A percentile compares a stretch with the other conserved stretches of the same genome.
Evolutionary conservation across 768 basidiomycete species (phyloP).

Genomic region (Panus rudis): DNA sequence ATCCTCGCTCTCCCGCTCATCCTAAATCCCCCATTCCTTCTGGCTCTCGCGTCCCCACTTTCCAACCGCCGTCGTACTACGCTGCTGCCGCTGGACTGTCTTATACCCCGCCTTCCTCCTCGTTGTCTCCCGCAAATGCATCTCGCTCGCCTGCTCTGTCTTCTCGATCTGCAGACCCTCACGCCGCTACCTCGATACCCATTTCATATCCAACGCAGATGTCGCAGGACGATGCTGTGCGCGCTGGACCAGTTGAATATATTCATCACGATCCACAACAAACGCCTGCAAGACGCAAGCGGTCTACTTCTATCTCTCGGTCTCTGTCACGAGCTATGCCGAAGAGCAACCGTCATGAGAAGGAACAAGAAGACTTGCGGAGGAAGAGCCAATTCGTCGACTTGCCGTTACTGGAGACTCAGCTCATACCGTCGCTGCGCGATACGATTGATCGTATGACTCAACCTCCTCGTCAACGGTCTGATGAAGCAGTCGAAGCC

Average conservation of each 20-base stretch:
- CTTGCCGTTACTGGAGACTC: constrained; percentile 54
- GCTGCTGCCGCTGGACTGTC: constrained; percentile 27
- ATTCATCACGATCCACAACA: no score
- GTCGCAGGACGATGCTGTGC: no score
- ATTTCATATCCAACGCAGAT: no score
- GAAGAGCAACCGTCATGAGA: constrained; percentile 6
- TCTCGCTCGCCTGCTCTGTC: not conserved
- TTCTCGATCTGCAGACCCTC: not conserved
- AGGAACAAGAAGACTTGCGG: constrained; percentile 7
- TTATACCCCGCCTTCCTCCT: constrained; percentile 2
- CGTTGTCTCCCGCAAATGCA: not conserved
- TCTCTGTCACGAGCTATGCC: constrained; percentile 7
- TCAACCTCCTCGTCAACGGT: constrained; percentile 13
- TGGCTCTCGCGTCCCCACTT: constrained; percentile 19
- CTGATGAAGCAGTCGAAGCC: not conserved
- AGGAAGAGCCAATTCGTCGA: constrained; percentile 41
- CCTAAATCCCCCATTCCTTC: not conserved
- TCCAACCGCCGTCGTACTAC: constrained; percentile 29
- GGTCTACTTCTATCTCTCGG: constrained; percentile 11
- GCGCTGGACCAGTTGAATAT: no score
- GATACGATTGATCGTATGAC: constrained; percentile 77
- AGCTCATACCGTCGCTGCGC: constrained; percentile 60
- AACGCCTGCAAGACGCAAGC: not conserved
- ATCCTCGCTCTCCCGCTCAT: not conserved
- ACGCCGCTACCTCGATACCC: not conserved